These are phyloP conservation scores for Cutaneotrichosporon sp. DNA, from an alignment of 1,284 basidiomycete genomes.

Conservation along the genomic window DNA sequence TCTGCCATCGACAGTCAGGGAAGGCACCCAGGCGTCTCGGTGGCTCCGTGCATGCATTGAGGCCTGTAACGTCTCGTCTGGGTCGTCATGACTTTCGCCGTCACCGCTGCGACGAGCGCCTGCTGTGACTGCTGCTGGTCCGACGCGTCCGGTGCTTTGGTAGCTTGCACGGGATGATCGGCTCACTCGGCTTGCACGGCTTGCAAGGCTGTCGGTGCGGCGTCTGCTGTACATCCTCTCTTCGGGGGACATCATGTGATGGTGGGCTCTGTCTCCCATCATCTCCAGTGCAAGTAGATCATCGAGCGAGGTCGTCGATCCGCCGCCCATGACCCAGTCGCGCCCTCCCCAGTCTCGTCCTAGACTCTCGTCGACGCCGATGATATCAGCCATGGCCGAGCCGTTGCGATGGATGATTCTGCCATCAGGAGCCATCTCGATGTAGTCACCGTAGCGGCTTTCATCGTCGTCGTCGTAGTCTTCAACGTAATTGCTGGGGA, in stretches of 20 bases:
- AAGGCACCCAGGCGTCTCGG: conserved; percentile 49
- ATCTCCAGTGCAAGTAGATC: conserved; percentile 35
- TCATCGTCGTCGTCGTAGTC: conserved; percentile 64
- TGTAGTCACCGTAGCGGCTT: conserved; percentile 5
- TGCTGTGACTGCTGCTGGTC: not conserved
- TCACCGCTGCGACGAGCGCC: conserved; percentile 1
- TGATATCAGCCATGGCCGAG: conserved; percentile 16
- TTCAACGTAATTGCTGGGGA: conserved; percentile 91
- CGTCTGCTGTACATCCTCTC: too few relatives aligned
- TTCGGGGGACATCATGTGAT: not conserved
- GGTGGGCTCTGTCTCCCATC: conserved; percentile 20
- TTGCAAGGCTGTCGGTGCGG: not conserved
- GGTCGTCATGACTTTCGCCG: conserved; percentile 5
- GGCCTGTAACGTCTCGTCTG: conserved; percentile 14
- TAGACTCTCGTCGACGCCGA: conserved; percentile 29
- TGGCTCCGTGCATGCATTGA: conserved; percentile 3
- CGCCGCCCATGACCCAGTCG: conserved; percentile 19
- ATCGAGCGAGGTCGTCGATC: conserved; percentile 22
- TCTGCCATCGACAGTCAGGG: conserved; percentile 47
- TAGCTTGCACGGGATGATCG: conserved; percentile 1
- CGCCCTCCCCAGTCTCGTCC: conserved; percentile 19
- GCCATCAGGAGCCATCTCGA: conserved; percentile 61
- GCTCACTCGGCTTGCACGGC: conserved; percentile 1
- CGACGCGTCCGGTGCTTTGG: conserved; percentile 1
- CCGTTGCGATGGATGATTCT: conserved; percentile 53